Base-by-base conservation (phyloP, 768 basidiomycete species). In the Exsudoporus frostii region DNA sequence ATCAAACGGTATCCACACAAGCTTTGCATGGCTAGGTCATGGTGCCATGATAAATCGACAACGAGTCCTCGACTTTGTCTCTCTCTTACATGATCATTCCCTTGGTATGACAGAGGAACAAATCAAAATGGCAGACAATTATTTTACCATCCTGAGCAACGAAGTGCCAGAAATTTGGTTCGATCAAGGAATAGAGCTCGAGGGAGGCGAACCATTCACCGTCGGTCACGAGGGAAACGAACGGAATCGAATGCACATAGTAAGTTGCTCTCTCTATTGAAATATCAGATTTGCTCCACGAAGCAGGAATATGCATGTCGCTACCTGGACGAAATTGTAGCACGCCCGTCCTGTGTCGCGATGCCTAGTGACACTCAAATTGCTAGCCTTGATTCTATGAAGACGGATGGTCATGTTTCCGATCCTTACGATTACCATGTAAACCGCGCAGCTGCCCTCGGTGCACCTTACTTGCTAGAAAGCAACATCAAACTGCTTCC, bases 61-160 rank as follows among this genome's bases (percentile, higher is more conserved):
- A 19, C 66, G 69, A 49, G 77, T 73, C 15, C 65, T 69, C 15
- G 70, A 73, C 17, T 88, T 85, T 61, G 64, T 86, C 17, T 64
- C 68, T 14, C 72, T 86, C 39, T 63, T 86, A 57, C 59, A 62
- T 20, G 47, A 55, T 5, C 51, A 70, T 5, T 30, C 49, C 19
- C 65, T 85, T 33, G 72, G 79, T 33, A 65, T 75, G 36, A 73
- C 80, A 0, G 65, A 73, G 4, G 79, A 81, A 34, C 77, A 84
- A 56, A 68, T 74, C 60, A 74, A 78, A 57, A 86, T 85, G 84
- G 82, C 85, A 4, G 86, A 88, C 62, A 88, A 88, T 55, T 86
- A 85, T 58, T 88, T 79, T 61, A 74, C 83, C 1, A 70, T 88
- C 45, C 66, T 87, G 43, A 72, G 70, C 50, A 87, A 86, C 62